Evolutionary conservation across 176 grass and related monocot species (phyloP).

Genomic region (Carex kokanica): DNA sequence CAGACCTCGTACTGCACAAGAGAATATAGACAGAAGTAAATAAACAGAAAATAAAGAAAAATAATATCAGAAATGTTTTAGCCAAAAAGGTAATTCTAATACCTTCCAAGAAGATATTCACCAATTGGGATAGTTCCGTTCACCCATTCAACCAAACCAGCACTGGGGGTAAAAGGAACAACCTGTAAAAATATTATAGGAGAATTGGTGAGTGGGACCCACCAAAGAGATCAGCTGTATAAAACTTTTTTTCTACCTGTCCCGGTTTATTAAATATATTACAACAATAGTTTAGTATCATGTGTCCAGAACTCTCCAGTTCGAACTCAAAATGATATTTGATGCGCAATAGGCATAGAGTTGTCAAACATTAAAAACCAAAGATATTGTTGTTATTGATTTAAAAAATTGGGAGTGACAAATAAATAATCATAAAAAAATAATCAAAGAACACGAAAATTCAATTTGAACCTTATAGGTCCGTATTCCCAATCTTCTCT

Average conservation of each 20-base stretch:
- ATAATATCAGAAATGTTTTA: slow-evolving; percentile 21
- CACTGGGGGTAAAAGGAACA: slow-evolving; percentile 97
- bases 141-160: slow-evolving; percentile 97
- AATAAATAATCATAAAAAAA: background rate
- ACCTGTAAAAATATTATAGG: slow-evolving; percentile 42
- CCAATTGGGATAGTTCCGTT: slow-evolving; percentile 78
- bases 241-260: no score
- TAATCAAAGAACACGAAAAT: background rate
- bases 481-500: slow-evolving; percentile 85
- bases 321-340: no score
- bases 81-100: slow-evolving; percentile 24
- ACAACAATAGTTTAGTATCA: no score
- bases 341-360: no score
- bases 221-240: slow-evolving; percentile 1
- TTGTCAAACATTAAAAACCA: no score
- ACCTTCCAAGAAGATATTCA: slow-evolving; percentile 94
- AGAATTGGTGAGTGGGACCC: background rate
- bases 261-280: no score
- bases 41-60: slow-evolving; percentile 20
- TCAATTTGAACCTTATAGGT: slow-evolving; percentile 76
- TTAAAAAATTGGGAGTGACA: no score
- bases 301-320: no score
- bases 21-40: slow-evolving; percentile 16
- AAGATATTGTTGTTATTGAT: no score
- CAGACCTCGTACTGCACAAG: slow-evolving; percentile 57